Evolutionary conservation across 257 asterid genomes (phyloP), one percentile per base, ranked within the genome.

Genomic region (Vinca minor): DNA sequence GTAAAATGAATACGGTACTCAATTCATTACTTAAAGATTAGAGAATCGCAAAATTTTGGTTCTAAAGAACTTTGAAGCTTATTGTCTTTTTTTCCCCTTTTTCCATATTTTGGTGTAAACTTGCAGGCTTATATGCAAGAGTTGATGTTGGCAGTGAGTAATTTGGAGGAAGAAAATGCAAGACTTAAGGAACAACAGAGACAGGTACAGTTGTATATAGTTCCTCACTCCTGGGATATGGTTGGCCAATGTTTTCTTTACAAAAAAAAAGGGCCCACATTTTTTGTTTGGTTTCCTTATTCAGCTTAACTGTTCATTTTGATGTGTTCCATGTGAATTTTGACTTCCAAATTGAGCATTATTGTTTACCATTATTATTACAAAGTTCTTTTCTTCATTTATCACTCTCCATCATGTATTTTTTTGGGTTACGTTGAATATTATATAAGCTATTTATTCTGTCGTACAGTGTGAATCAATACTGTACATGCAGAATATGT

Each of bases 51-150:
- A 26, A 26, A 11, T 53, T 10, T 26, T 14, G 20, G 20, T 1
- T 54, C 14, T 28, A 13, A 53, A 53, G 21, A 13, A 53, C 12
- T 14, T 29, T 1, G 34, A 5, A 5, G 15, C 14, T n/a, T n/a
- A n/a, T n/a, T 8, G 20, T 15, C 32, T 49, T 36, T 11, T 3
- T 10, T 6, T 52, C 3, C 49, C 59, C 66, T n/a, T n/a, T n/a
- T n/a, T n/a, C n/a, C n/a, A n/a, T n/a, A 45, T 32, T 46, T 47
- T 36, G 59, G 56, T 55, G 44, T n/a, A n/a, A n/a, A 23, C 7
- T 41, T 54, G 38, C 96, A 89, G 96, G 96, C 96, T 62, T 89
- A 86, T 66, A 79, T 89, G 14, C 78, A 74, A 47, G 91, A 81
- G 78, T 59, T 89, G 47, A 95, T 86, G 65, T 47, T 73, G 25